Percentiles rank a stretch among this genome's conserved stretches.
Conservation (phyloP, 768 basidiomycete species). For the Serendipita sp. region DNA sequence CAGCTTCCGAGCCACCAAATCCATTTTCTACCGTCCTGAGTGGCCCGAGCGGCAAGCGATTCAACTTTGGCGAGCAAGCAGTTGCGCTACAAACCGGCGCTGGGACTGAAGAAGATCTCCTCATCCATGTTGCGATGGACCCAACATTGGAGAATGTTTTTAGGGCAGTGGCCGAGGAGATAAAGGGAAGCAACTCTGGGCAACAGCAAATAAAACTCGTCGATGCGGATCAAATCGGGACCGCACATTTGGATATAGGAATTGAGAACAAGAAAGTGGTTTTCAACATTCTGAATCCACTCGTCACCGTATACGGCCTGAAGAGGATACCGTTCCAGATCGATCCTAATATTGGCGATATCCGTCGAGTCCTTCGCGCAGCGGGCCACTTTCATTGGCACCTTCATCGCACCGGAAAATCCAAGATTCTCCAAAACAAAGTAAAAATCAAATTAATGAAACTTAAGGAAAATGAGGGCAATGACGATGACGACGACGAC, state of each 20-base stretch:
- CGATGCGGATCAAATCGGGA: slow-evolving; percentile 19
- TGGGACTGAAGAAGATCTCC: neutral
- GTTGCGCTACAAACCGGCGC: slow-evolving; percentile 22
- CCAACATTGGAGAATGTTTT: slow-evolving; percentile 30
- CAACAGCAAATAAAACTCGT: no score
- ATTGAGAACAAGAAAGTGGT: slow-evolving; percentile 25
- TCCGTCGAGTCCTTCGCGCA: slow-evolving; percentile 28
- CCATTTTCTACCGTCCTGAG: slow-evolving; percentile 22
- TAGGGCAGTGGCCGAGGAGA: slow-evolving; percentile 13
- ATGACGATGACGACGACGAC: neutral
- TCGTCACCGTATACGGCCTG: slow-evolving; percentile 21
- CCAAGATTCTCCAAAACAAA: slow-evolving; percentile 14
- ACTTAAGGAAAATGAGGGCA: no score
- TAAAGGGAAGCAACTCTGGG: no score
- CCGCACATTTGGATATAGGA: slow-evolving; percentile 29
- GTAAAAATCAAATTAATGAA: neutral
- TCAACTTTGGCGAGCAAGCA: slow-evolving; percentile 22
- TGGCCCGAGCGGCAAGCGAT: slow-evolving; percentile 33
- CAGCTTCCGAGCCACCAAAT: slow-evolving; percentile 34
- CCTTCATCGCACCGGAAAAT: slow-evolving; percentile 30
- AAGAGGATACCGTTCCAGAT: slow-evolving; percentile 18
- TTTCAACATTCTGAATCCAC: slow-evolving; percentile 31
- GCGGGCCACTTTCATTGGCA: slow-evolving; percentile 47
- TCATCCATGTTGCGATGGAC: neutral
- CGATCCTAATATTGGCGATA: slow-evolving; percentile 20